These are phyloP conservation scores for Rubia occidens DNA, from an alignment of 305 asterid species.

Conservation along the genomic window DNA sequence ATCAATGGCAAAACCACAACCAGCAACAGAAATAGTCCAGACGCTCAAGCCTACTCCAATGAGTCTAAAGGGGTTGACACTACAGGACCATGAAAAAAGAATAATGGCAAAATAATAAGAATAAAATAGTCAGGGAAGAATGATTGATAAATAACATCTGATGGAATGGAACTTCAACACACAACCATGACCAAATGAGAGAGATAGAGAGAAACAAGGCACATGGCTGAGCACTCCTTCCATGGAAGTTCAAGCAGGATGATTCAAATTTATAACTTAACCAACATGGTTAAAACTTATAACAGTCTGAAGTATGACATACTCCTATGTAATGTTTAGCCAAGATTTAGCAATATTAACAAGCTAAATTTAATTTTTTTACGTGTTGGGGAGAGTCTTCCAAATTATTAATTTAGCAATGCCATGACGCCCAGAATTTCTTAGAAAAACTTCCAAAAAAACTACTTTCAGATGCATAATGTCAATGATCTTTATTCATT, in stretches of 20 bases:
- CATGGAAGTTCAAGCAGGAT: background rate
- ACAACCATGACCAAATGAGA: background rate
- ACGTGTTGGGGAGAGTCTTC: background rate
- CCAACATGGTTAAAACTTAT: background rate
- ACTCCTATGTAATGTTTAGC: too few relatives aligned
- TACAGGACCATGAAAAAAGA: conserved; percentile 27
- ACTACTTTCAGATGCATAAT: background rate
- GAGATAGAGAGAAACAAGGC: background rate
- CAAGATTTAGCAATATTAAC: background rate
- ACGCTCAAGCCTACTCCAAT: conserved; percentile 90
- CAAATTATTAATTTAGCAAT: background rate
- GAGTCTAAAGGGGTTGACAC: conserved; percentile 91
- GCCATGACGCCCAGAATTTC: background rate
- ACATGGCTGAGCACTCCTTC: background rate
- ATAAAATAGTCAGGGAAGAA: conserved; percentile 8
- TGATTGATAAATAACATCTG: background rate
- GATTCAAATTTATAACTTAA: background rate
- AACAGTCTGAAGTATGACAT: background rate
- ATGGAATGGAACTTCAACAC: background rate
- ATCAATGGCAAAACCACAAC: conserved; percentile 73
- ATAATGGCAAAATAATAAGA: background rate
- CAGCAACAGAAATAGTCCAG: conserved; percentile 83
- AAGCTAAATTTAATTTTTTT: background rate
- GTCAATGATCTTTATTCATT: background rate
- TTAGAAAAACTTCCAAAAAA: background rate